phyloP scores from a whole-genome alignment of 352 stramenopile genomes.

The Phytophthora brassicae region DNA sequence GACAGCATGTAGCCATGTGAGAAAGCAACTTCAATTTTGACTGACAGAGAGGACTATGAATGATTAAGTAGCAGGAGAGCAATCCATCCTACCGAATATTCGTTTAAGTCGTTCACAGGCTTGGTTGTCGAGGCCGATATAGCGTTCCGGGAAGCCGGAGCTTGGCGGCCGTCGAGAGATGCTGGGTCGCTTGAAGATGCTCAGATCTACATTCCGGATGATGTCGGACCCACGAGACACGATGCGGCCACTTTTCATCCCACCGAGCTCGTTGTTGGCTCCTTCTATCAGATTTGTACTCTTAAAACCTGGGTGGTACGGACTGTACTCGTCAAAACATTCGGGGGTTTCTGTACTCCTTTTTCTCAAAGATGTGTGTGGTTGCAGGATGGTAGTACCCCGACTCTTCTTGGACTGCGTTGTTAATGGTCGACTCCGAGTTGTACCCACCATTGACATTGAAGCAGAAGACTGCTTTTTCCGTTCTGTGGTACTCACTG shows the following conservation, averaged over 20 bases:
- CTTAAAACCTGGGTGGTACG: constrained; percentile 71
- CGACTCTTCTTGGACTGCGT: constrained; percentile 18
- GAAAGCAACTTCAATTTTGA: constrained; percentile 2
- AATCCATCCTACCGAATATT: constrained; percentile 72
- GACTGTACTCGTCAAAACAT: constrained; percentile 83
- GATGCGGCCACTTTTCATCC: not conserved
- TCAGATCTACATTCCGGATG: constrained; percentile 54
- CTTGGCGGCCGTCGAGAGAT: constrained; percentile 51
- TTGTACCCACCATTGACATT: not conserved
- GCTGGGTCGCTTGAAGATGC: constrained; percentile 80
- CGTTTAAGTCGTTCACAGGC: constrained; percentile 74
- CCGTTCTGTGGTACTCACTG: not conserved
- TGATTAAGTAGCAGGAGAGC: constrained; percentile 7
- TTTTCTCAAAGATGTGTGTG: constrained; percentile 8
- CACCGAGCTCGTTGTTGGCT: constrained; percentile 30
- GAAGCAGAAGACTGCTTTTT: constrained; percentile 9
- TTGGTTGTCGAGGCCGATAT: constrained; percentile 79
- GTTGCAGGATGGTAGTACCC: constrained; percentile 2
- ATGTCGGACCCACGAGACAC: not conserved
- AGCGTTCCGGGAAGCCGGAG: constrained; percentile 64
- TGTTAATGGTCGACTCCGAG: constrained; percentile 11
- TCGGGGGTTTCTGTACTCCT: constrained; percentile 33
- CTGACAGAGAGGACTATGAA: too few species aligned
- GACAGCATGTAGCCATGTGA: constrained; percentile 8
- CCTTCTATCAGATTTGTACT: constrained; percentile 39